Base-by-base conservation (phyloP, 106 monocot species). In the Dioscorea zingiberensis region DNA sequence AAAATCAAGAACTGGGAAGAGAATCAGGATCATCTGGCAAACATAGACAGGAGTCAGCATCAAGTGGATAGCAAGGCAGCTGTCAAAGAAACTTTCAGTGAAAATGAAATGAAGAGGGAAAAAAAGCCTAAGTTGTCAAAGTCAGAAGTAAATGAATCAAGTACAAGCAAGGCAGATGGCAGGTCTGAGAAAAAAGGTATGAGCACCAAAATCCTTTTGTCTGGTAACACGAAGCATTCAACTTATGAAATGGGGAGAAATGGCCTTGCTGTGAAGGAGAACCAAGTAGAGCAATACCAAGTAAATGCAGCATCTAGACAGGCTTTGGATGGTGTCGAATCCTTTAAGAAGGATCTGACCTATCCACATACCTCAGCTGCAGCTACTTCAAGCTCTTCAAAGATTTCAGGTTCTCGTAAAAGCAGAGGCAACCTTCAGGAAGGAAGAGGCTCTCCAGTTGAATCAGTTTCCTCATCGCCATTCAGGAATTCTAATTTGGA, bases 31-130 rank as follows among this genome's bases (percentile, higher is more conserved):
- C 18, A 49, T 44, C 38, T 12, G 8, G 26, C 45, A 17, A 21
- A 32, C 15, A 18, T 75, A 47, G 21, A 44, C 4, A 60, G 49
- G 25, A 32, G 25, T 25, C 55, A 61, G 23, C 49, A 60, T 4
- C 2, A 13, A 10, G 57, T 54, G 16, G 72, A 69, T 23, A 27
- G 48, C 13, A 68, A 55, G 26, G 30, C 17, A 58, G 51, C n/a
- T 61, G 53, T 45, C 18, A 80, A 79, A 58, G 82, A 79, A 63
- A 44, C n/a, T 48, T 61, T 74, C 19, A 74, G 69, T 69, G 70
- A 75, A 78, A 54, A 68, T 73, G 72, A 86, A 21, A 25, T 16
- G 27, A 72, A 71, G 44, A 80, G 76, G 68, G 76, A 76, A 64
- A 82, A 73, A 59, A 82, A 67, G 51, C 17, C 32, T 28, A 79